Conservation (phyloP, 1,284 basidiomycete species). For the Pyrrhoderma noxium region DNA sequence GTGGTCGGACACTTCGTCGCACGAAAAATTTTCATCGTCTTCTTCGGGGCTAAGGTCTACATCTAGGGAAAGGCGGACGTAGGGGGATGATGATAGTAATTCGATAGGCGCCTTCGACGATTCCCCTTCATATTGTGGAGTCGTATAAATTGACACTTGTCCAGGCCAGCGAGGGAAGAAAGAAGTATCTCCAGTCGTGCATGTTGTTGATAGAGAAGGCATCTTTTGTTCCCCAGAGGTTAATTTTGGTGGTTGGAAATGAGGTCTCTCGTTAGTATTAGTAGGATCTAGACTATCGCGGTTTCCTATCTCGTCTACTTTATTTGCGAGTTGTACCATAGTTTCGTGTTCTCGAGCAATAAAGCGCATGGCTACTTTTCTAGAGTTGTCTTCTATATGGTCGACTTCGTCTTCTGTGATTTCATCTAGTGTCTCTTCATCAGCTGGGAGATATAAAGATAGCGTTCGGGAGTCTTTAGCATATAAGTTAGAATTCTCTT, state of each 20-base stretch:
- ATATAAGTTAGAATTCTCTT: too few species aligned
- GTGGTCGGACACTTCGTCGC: too few species aligned
- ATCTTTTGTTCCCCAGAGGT: too few species aligned
- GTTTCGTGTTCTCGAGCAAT: background rate
- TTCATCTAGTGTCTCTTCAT: slow-evolving; percentile 11
- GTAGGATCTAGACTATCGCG: too few species aligned
- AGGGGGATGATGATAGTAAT: slow-evolving; percentile 2
- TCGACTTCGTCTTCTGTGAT: background rate
- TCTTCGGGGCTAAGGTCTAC: background rate
- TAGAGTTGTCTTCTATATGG: too few species aligned
- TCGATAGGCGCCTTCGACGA: background rate
- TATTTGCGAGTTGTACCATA: background rate
- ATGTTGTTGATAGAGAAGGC: too few species aligned
- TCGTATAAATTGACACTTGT: background rate
- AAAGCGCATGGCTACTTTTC: background rate
- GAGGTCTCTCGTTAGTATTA: too few species aligned
- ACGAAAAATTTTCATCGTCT: background rate
- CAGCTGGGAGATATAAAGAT: slow-evolving; percentile 21
- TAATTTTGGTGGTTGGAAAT: too few species aligned
- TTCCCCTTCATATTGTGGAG: background rate
- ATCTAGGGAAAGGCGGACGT: background rate
- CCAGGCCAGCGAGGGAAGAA: too few species aligned
- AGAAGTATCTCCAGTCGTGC: too few species aligned
- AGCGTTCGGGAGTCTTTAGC: slow-evolving; percentile 18
- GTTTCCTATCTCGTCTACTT: too few species aligned